Base-by-base conservation (phyloP, 306 rosid species). In the Adenanthera pavonina region DNA sequence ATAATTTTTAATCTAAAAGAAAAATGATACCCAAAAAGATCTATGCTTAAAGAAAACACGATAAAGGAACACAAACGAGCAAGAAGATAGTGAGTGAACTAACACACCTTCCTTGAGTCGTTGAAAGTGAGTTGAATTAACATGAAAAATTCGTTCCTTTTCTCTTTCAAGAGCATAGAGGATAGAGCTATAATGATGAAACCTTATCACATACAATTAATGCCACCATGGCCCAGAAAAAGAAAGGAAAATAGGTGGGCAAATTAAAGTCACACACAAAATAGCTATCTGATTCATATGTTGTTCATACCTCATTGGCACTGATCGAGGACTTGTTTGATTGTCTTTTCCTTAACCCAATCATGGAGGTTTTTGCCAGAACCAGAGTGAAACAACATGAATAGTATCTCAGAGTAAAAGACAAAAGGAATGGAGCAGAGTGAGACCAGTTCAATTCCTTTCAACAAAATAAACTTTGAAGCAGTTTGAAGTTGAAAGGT, bases 81-180 rank as follows among this genome's bases (percentile, higher is more conserved):
- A 74, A 79, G 79, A 82, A 84, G 57, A 17, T 30, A 43, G 80
- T 87, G 91, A 49, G 77, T 83, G 62, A 90, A 89, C 97, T 85
- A 90, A 81, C 88, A 65, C 16, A 12, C 12, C 60, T 48, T 72
- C 40, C 4, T 36, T 49, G 36, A 69, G 25, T 61, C 38, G 17
- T 57, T 9, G 14, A 65, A 38, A 62, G 81, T 85, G 41, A 38
- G 5, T 25, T 25, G 30, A 25, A 25, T 25, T 25, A 25, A 25
- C 30, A 25, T 25, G 30, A 25, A 25, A 25, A 25, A 25, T 17
- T 4, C 48, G 6, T 4, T 7, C 8, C 1, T 41, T 41, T 41
- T 41, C 46, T 41, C 46, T 41, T 4, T 41, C 46, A 41, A 41
- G 46, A 7, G 46, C 46, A 25, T 9, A 6, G 47, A 6, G 1